phyloP scores from a whole-genome alignment of 2,329 filamentous ascomycete genomes.

The Paraphoma sp. region DNA sequence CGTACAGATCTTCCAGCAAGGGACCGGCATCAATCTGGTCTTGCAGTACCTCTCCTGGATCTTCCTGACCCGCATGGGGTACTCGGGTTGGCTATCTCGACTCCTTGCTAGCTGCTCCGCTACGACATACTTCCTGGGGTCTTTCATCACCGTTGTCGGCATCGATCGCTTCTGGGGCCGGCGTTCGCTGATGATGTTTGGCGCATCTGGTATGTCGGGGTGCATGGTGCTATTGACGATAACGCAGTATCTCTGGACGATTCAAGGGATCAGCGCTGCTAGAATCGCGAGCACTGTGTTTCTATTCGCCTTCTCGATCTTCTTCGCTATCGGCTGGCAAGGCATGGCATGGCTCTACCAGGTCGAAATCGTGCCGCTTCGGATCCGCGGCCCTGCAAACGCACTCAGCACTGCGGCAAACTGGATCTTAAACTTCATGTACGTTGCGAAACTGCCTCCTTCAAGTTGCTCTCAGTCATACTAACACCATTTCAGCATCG shows the following conservation, averaged over 20 bases:
- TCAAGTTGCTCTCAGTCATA: slow-evolving; percentile 23
- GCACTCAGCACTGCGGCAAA: slow-evolving; percentile 86
- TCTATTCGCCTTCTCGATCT: slow-evolving; percentile 90
- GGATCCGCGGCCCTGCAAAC: slow-evolving; percentile 86
- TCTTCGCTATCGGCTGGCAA: slow-evolving; percentile 85
- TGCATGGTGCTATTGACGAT: slow-evolving; percentile 43
- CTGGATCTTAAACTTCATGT: slow-evolving; percentile 69
- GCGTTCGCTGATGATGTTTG: slow-evolving; percentile 45
- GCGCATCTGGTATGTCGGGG: slow-evolving; percentile 41
- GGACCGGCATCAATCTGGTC: slow-evolving; percentile 41
- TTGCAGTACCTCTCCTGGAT: slow-evolving; percentile 56
- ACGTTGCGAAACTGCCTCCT: slow-evolving; percentile 40
- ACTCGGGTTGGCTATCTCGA: slow-evolving; percentile 50
- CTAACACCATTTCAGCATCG: slow-evolving; percentile 61
- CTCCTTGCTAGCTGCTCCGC: slow-evolving; percentile 47
- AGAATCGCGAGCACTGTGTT: slow-evolving; percentile 63
- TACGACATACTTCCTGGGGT: slow-evolving; percentile 47
- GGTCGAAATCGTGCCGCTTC: slow-evolving; percentile 87
- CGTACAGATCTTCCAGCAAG: slow-evolving; percentile 54
- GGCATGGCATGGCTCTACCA: slow-evolving; percentile 66
- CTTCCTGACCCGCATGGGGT: slow-evolving; percentile 59
- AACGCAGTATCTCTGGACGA: slow-evolving; percentile 32
- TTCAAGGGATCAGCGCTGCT: slow-evolving; percentile 18
- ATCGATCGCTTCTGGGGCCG: slow-evolving; percentile 48
- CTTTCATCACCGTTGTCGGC: slow-evolving; percentile 45